Base-by-base conservation (phyloP, 2,329 filamentous ascomycete species). In the Fusarium nanum region DNA sequence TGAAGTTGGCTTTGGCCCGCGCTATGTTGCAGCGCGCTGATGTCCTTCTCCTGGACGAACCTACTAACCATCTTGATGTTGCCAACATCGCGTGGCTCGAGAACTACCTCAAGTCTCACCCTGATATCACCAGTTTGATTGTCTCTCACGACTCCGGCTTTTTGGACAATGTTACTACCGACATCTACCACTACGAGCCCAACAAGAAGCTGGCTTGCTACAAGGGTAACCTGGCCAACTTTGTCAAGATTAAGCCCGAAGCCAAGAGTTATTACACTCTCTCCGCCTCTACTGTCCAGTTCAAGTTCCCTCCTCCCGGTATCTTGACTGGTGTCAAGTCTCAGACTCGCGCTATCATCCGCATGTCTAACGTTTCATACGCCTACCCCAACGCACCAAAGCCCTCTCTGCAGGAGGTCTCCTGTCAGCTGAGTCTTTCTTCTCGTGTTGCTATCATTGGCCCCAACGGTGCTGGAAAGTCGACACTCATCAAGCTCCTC, bases 131-230 rank as follows among this genome's bases (percentile, higher is more conserved):
- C 66, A 97, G 93, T 78, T 85, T 99, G 84, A 98, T 99, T 77
- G 96, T 99, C 73, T 97, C 93, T 79, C 96, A 99, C 92, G 96
- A 99, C 87, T 98, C 95, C 5, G 91, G 92, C 23, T 99, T 99
- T 88, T 84, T 99, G 61, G 96, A 99, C 79, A 94, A 95, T 71
- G 94, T 99, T 73, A 98, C 95, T 78, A 99, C 96, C 9, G 96
- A 99, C 79, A 98, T 99, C 78, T 98, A 98, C 84, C 96, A 99
- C 84, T 99, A 99, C 83, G 96, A 99, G 82, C 88, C 88, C 27
- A 89, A 91, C 81, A 99, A 99, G 89, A 99, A 98, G 85, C 88
- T 99, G 30, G 90, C 90, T 23, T 91, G 89, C 82, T 95, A 93
- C 87, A 92, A 91, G 83, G 93, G 93, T 70, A 95, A 96, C 81